Evolutionary conservation across 768 basidiomycete species (phyloP).

Genomic region (Boletellus emodensis): DNA sequence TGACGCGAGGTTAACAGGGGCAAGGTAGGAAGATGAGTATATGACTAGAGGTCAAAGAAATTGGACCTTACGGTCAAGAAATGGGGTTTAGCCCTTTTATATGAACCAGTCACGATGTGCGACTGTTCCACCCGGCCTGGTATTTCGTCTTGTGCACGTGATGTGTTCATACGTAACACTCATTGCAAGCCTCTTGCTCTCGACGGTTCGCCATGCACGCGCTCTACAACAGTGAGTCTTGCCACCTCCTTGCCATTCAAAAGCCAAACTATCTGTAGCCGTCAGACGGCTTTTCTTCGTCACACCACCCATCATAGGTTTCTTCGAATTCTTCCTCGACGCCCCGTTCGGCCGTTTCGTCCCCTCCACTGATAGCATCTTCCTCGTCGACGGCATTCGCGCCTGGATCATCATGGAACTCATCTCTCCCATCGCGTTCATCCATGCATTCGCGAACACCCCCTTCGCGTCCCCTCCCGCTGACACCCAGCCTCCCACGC

Average conservation of each 20-base stretch:
- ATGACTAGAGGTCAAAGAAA: too few species aligned
- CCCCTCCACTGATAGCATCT: constrained; percentile 39
- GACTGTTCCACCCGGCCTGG: too few species aligned
- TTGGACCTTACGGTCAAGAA: too few species aligned
- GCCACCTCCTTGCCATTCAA: neutral
- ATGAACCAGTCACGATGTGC: too few species aligned
- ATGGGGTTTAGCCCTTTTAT: too few species aligned
- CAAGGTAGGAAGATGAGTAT: too few species aligned
- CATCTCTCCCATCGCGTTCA: constrained; percentile 53
- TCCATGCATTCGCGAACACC: constrained; percentile 44
- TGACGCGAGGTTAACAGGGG: too few species aligned
- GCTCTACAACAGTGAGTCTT: constrained; percentile 23
- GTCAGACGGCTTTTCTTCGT: constrained; percentile 46
- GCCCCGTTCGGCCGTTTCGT: constrained; percentile 83
- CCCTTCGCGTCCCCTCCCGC: constrained; percentile 41
- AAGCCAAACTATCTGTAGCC: constrained; percentile 19
- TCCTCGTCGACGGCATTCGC: constrained; percentile 55
- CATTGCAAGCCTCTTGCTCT: too few species aligned
- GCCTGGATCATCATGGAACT: constrained; percentile 83
- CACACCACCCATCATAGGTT: constrained; percentile 33
- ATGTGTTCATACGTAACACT: too few species aligned
- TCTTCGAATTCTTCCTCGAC: constrained; percentile 49
- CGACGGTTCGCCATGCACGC: constrained; percentile 15
- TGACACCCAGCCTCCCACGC: constrained; percentile 29
- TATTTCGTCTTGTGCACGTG: too few species aligned